These are phyloP conservation scores for Suillus paluster DNA, from an alignment of 768 basidiomycete species.

Conservation along the genomic window DNA sequence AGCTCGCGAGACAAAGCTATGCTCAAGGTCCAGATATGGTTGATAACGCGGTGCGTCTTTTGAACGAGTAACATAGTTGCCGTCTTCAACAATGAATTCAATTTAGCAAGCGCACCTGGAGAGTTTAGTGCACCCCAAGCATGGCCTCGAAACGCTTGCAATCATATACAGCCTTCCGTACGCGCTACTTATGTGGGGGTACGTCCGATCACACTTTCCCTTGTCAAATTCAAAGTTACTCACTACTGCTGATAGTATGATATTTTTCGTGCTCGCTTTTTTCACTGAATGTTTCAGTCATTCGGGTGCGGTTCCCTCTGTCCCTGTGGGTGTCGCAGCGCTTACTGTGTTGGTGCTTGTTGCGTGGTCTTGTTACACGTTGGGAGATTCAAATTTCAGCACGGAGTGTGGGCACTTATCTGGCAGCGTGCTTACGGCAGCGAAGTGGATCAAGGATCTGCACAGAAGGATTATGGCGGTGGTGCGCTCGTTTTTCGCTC, in stretches of 20 bases:
- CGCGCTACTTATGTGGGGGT: constrained; percentile 56
- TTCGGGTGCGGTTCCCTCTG: constrained; percentile 12
- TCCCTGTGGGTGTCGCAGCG: constrained; percentile 33
- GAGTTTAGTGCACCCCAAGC: constrained; percentile 17
- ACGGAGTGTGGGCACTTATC: neutral
- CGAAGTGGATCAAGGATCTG: neutral
- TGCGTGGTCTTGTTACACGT: constrained; percentile 6
- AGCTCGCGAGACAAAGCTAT: constrained; percentile 50
- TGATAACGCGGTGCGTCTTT: constrained; percentile 41
- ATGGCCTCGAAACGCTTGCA: constrained; percentile 48
- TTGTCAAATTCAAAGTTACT: neutral
- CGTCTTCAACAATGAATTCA: neutral
- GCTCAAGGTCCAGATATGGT: constrained; percentile 40
- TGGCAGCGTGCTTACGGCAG: neutral
- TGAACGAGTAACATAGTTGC: neutral
- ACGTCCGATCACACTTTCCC: constrained; percentile 22
- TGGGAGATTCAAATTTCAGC: neutral
- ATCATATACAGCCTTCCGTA: constrained; percentile 55
- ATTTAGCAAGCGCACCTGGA: constrained; percentile 1
- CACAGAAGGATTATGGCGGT: neutral
- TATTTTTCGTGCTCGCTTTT: constrained; percentile 14
- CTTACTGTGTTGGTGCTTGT: constrained; percentile 36
- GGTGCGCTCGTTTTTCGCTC: neutral
- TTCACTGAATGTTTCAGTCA: constrained; percentile 3
- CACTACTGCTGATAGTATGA: constrained; percentile 3